phyloP scores from a whole-genome alignment of 2,329 filamentous ascomycete genomes.

The Alternaria alternata region DNA sequence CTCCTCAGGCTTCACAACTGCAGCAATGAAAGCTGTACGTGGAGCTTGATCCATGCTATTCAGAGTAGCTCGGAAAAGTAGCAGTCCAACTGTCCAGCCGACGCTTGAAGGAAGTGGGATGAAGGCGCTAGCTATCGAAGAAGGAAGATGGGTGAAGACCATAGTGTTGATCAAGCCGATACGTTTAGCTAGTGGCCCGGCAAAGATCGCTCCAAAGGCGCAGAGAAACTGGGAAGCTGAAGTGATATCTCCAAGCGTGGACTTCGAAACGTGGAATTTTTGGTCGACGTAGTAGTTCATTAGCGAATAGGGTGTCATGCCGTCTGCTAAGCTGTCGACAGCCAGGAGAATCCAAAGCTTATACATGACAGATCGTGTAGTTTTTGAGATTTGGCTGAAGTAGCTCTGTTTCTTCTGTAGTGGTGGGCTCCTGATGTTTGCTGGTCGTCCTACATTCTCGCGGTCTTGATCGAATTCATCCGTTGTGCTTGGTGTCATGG shows the following conservation, averaged over 20 bases:
- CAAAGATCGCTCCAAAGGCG: slow-evolving; percentile 64
- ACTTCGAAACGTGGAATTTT: slow-evolving; percentile 54
- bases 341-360: slow-evolving; percentile 71
- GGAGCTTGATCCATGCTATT: slow-evolving; percentile 77
- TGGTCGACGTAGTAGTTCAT: slow-evolving; percentile 50
- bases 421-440: slow-evolving; percentile 23
- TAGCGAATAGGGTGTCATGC: slow-evolving; percentile 58
- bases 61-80: slow-evolving; percentile 67
- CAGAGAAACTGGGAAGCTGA: slow-evolving; percentile 58
- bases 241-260: slow-evolving; percentile 68
- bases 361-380: slow-evolving; percentile 67
- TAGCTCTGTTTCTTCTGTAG: slow-evolving; percentile 43
- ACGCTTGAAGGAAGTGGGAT: slow-evolving; percentile 65
- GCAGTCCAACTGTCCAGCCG: slow-evolving; percentile 61
- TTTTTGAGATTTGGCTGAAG: slow-evolving; percentile 63
- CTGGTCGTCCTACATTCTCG: slow-evolving; percentile 19
- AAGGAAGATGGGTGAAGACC: slow-evolving; percentile 63
- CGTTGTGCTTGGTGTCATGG: slow-evolving; percentile 43
- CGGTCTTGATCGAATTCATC: slow-evolving; percentile 41
- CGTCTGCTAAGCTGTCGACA: slow-evolving; percentile 71
- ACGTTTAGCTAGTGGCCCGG: slow-evolving; percentile 64
- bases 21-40: slow-evolving; percentile 70
- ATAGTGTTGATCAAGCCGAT: slow-evolving; percentile 69
- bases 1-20: slow-evolving; percentile 70
- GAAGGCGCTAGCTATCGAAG: slow-evolving; percentile 62